Base-by-base conservation (phyloP, 768 basidiomycete species). In the Rhodotorula taiwanensis region DNA sequence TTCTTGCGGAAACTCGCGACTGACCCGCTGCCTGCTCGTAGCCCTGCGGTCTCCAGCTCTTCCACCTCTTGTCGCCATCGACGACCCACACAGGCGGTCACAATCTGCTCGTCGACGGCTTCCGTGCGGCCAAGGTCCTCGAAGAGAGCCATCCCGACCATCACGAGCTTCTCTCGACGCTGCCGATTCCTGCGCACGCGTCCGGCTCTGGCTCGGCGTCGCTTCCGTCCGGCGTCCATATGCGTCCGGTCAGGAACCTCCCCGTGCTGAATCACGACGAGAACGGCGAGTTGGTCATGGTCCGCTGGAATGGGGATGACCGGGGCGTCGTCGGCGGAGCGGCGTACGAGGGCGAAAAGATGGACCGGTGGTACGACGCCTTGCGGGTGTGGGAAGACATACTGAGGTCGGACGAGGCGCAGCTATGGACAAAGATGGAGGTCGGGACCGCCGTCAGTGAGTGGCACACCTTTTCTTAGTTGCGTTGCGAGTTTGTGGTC, bases 251-350 rank as follows among this genome's bases (percentile, higher is more conserved):
- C 3, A 76, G 79, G 0, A 83, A 84, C 2, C 86, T 86, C 71
- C 87, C 92, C 0, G 82, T 87, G 0, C 79, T 97, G 8, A 77
- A 80, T 21, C 87, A 89, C 73, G 85, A 90, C 55, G 4, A 56
- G 74, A 13, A 82, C 79, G 18, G 83, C 82, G 82, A 85, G 64
- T 79, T 97, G 0, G 75, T 79, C 7, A 86, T 89, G 64, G 85
- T 97, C 39, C 77, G 93, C 56, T 98, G 92, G 89, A 98, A 97
- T 72, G 93, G 90, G 65, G 87, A 92, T 69, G 93, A 98, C 75
- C 79, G 94, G 55, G 92, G 89, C 61, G 86, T 85, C 5, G 81
- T 98, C 4, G 67, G 67, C 10, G 67, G 67, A 2, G 33, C 20
- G 79, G 82, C 80, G 65, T 67, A 89, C 66, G 77, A 79, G 66